Evolutionary conservation across 805 yeast species (phyloP).

Genomic region (Candida maesae): DNA sequence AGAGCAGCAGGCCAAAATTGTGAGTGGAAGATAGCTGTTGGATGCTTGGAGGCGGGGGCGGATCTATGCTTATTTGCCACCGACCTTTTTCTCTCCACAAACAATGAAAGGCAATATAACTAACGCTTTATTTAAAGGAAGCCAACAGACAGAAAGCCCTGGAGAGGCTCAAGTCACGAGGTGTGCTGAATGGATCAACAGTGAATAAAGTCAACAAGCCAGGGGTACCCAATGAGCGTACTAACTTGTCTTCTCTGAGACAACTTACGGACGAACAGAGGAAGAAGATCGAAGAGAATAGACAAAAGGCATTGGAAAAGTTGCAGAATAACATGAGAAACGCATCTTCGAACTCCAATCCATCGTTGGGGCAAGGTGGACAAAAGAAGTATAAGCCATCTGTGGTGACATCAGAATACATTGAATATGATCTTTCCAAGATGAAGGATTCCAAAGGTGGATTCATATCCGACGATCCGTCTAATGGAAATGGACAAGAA

Average conservation of each 20-base stretch:
- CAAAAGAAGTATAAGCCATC: constrained; percentile 33
- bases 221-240: not conserved
- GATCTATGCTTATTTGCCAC: no score
- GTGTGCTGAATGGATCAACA: not conserved
- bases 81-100: no score
- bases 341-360: constrained; percentile 29
- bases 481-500: constrained; percentile 48
- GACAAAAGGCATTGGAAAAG: constrained; percentile 53
- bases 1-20: constrained; percentile 32
- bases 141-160: constrained; percentile 48
- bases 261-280: not conserved
- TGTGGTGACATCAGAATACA: constrained; percentile 60
- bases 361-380: constrained; percentile 11
- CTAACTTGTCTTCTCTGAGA: not conserved
- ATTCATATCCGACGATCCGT: constrained; percentile 31
- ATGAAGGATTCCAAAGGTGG: constrained; percentile 92
- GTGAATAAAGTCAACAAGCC: not conserved
- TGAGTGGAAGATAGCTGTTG: no score
- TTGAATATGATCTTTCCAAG: constrained; percentile 85
- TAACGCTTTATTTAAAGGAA: not conserved
- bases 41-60: no score
- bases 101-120: not conserved
- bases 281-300: constrained; percentile 11
- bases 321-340: constrained; percentile 36
- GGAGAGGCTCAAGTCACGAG: constrained; percentile 32